Base-by-base conservation (phyloP, 83 land plant species). In the Larix sibirica region DNA sequence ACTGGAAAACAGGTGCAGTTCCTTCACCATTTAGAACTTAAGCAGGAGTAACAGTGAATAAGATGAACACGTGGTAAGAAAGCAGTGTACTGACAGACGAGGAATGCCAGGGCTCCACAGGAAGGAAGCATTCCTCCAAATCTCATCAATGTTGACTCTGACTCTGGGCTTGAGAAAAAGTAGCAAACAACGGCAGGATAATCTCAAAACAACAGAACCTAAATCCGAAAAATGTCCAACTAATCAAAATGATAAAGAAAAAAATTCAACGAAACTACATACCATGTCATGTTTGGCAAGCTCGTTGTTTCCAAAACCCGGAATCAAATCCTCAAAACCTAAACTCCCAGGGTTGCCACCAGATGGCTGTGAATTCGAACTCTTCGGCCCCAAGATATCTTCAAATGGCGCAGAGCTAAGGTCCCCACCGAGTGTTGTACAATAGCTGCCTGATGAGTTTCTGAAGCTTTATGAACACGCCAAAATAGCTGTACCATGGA, bases 281-380 rank as follows among this genome's bases (percentile, higher is more conserved):
- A 21, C n/a, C 33, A n/a, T 6, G 6, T 40, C 74, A 5, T 26
- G 20, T 18, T 16, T 9, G 90, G 28, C 68, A 38, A 88, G 80
- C 70, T 75, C 84, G 65, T 82, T 81, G 16, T 61, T 81, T 17
- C 90, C 91, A 82, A 93, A 93, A 13, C 93, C 95, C 6, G 95
- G 89, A n/a, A 93, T 86, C 88, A 93, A 71, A 67, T 93, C 95
- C 31, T 93, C 95, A 62, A 89, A 88, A 1, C 58, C 79, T 33
- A 17, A 64, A 16, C 6, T 6, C 38, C 21, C 40, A 36, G 83
- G 23, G 14, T 38, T 21, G 44, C 21, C n/a, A 9, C 81, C 33
- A 79, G 33, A 3, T 20, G 68, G 47, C 58, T 23, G 81, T 1
- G 80, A 82, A 58, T 9, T 83, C 13, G 76, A 62, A 17, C 70